These are phyloP conservation scores for Wickerhamomyces hampshirensis DNA, from an alignment of 805 yeast genomes.

Conservation along the genomic window DNA sequence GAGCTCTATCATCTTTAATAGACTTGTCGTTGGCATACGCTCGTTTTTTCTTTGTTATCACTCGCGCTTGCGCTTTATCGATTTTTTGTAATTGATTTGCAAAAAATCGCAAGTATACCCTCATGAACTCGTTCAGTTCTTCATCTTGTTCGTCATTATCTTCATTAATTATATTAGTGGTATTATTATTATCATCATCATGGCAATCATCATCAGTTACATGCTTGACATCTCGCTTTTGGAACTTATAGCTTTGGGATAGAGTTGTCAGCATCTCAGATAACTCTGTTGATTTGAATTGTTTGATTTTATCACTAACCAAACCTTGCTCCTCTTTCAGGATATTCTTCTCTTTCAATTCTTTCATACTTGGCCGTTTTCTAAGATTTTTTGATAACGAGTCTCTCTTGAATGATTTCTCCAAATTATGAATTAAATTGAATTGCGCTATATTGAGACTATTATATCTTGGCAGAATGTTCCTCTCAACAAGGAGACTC, in stretches of 20 bases:
- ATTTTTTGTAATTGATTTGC: too few species aligned
- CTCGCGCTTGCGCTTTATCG: too few species aligned
- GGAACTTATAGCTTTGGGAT: conserved; percentile 14
- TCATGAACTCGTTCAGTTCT: not conserved
- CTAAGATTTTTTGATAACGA: conserved; percentile 15
- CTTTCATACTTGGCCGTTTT: conserved; percentile 17
- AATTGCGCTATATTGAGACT: conserved; percentile 3
- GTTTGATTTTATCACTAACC: conserved; percentile 9
- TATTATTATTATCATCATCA: too few species aligned
- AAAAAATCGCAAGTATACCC: not conserved
- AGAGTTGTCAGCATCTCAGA: conserved; percentile 15
- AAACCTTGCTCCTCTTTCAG: conserved; percentile 7
- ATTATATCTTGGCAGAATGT: conserved; percentile 16
- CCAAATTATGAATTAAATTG: conserved; percentile 2
- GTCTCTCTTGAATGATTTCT: conserved; percentile 17
- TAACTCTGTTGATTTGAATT: conserved; percentile 11
- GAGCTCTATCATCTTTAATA: too few species aligned
- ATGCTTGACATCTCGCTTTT: conserved; percentile 6
- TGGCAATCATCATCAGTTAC: too few species aligned
- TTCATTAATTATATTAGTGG: not conserved
- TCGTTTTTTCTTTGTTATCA: too few species aligned
- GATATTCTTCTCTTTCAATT: conserved; percentile 18
- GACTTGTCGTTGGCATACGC: too few species aligned
- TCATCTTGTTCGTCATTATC: not conserved
- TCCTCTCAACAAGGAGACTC: conserved; percentile 10